Percentiles rank a stretch among this genome's conserved stretches.
Conservation (phyloP, 371 early-diverging fungal genomes). For the Mucor mucedo region DNA sequence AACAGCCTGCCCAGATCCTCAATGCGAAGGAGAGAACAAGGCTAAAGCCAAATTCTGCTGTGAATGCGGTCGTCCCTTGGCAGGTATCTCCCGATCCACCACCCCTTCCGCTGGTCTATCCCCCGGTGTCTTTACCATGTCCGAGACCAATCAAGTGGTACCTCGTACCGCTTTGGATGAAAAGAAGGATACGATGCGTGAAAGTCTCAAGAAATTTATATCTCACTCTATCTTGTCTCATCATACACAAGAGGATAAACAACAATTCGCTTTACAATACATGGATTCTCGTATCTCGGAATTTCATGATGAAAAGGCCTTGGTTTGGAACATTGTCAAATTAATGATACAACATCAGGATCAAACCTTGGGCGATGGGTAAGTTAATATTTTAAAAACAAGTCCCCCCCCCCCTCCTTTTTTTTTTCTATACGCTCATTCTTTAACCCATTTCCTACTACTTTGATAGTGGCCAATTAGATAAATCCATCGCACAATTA, state of each 20-base stretch:
- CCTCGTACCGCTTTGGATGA: constrained; percentile 22
- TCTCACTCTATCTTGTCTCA: constrained; percentile 51
- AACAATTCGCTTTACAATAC: constrained; percentile 65
- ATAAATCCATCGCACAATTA: constrained; percentile 28
- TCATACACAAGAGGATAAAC: constrained; percentile 56
- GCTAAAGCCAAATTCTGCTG: constrained; percentile 75
- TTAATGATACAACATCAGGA: constrained; percentile 67
- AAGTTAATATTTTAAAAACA: constrained; percentile 3
- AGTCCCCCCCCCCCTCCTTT: background rate
- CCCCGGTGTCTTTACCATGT: constrained; percentile 1
- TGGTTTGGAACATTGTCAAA: constrained; percentile 72
- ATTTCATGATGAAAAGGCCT: constrained; percentile 31
- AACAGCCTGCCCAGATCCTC: constrained; percentile 54
- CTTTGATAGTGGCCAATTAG: constrained; percentile 17
- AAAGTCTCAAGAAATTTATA: constrained; percentile 13
- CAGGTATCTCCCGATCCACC: constrained; percentile 50
- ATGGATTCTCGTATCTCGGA: constrained; percentile 57
- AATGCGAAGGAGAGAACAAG: constrained; percentile 70
- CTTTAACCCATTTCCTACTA: background rate
- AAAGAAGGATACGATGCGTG: constrained; percentile 9
- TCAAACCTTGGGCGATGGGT: constrained; percentile 46
- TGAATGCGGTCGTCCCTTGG: constrained; percentile 71
- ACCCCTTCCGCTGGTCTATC: constrained; percentile 40
- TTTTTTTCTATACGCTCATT: too few species aligned
- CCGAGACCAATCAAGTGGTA: constrained; percentile 1